Conservation (phyloP, 139 green algal genomes). For the Trebouxia sp. region DNA sequence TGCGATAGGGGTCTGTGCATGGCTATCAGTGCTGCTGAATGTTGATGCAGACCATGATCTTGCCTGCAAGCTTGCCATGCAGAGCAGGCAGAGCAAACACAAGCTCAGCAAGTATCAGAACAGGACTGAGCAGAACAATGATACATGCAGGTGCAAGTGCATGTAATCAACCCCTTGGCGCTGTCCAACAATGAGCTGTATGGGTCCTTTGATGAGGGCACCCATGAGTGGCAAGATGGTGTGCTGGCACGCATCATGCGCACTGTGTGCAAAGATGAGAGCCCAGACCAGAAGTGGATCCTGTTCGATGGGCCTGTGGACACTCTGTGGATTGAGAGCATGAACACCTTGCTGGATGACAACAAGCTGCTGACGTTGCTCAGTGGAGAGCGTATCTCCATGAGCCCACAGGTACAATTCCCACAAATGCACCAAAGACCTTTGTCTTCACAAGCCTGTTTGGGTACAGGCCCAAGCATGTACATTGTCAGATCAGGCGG, state of each 20-base stretch:
- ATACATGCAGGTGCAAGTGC: constrained; percentile 67
- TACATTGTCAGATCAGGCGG: too few relatives aligned
- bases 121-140: background rate
- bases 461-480: too few relatives aligned
- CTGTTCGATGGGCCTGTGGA: constrained; percentile 63
- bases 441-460: too few relatives aligned
- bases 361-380: constrained; percentile 70
- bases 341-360: constrained; percentile 67
- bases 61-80: too few relatives aligned
- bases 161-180: constrained; percentile 75
- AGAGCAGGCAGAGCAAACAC: too few relatives aligned
- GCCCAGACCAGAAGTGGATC: constrained; percentile 47
- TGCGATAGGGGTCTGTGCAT: too few relatives aligned
- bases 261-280: constrained; percentile 40
- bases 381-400: constrained; percentile 47
- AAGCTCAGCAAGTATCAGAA: too few relatives aligned
- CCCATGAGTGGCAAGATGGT: constrained; percentile 75
- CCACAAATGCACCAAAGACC: too few relatives aligned
- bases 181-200: constrained; percentile 83
- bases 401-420: constrained; percentile 45
- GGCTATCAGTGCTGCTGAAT: too few relatives aligned
- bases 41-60: too few relatives aligned
- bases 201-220: constrained; percentile 67
- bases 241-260: constrained; percentile 69
- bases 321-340: constrained; percentile 70